Base-by-base conservation (phyloP, 1,139 yeast genomes). In the Sugiyamaella paludigena region DNA sequence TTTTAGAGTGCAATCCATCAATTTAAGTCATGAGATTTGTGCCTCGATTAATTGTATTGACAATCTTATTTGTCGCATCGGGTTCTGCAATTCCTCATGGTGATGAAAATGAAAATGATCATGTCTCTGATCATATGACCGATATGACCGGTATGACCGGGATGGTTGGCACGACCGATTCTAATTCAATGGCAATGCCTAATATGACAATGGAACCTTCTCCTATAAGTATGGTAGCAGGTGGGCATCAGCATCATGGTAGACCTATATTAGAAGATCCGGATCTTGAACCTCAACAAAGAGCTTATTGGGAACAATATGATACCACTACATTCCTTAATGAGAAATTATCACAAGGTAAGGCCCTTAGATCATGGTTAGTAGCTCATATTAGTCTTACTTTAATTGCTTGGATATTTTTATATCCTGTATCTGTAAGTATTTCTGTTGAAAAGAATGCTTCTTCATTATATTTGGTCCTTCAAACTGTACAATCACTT, bases 261-360 rank as follows among this genome's bases (percentile, higher is more conserved):
- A 65, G 78, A 52, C 92, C 96, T 0, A 86, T 89, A 38, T 72
- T 89, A 40, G 73, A 86, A 44, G 58, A 66, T 51, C 85, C 87
- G 1, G 62, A 79, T 28, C 72, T 89, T 43, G 75, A 81, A 35
- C 86, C 92, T 0, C 84, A 81, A 48, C 96, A 89, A 66, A 72
- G 81, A 48, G 66, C 76, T 26, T 89, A 76, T 66, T 91, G 98
- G 98, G 83, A 82, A 49, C 66, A 68, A 34, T 91, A 88, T 68
- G 81, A 86, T 61, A 80, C 95, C n/a, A 84, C 94, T 6, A 84
- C 88, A 11, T 89, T 78, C 65, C 79, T 87, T 67, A 80, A 78
- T 10, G 54, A 64, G 13, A 56, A 57, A 9, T 32, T 37, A 12
- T 69, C 80, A n/a, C 78, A 76, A 1, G 63, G 76, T 0, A 33